Evolutionary conservation across 2,329 filamentous ascomycete genomes (phyloP).

Genomic region (Apiospora rasikravindrae): DNA sequence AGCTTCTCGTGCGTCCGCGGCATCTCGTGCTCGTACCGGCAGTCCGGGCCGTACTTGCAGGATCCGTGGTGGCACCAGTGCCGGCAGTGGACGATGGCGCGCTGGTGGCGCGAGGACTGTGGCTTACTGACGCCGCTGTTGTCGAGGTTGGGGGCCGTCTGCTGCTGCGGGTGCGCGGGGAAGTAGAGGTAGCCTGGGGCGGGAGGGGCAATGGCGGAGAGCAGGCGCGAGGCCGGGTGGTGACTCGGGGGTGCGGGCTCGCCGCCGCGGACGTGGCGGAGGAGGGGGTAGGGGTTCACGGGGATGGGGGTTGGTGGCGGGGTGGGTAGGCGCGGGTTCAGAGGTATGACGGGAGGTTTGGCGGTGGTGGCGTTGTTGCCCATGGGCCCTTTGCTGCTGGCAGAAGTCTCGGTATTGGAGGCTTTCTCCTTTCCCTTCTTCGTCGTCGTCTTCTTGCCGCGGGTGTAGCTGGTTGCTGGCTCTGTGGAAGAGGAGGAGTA

Average conservation of each 20-base stretch:
- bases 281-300: background rate
- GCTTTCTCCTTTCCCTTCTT: constrained; percentile 7
- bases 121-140: no score
- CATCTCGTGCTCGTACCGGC: constrained; percentile 54
- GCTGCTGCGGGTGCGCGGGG: constrained; percentile 21
- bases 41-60: constrained; percentile 51
- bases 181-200: constrained; percentile 14
- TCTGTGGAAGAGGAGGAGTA: background rate
- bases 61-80: constrained; percentile 55
- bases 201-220: constrained; percentile 1
- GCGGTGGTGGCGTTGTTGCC: background rate
- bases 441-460: background rate
- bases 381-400: background rate
- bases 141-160: background rate
- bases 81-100: constrained; percentile 42
- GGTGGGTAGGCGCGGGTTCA: background rate
- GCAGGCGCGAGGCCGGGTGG: constrained; percentile 12
- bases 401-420: constrained; percentile 8
- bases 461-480: background rate
- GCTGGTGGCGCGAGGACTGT: background rate
- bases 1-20: constrained; percentile 48
- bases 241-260: background rate
- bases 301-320: background rate
- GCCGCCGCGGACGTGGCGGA: background rate
- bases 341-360: background rate